These are phyloP conservation scores for Helotiales sp. DNA, from an alignment of 2,329 filamentous ascomycete species.

Conservation along the genomic window DNA sequence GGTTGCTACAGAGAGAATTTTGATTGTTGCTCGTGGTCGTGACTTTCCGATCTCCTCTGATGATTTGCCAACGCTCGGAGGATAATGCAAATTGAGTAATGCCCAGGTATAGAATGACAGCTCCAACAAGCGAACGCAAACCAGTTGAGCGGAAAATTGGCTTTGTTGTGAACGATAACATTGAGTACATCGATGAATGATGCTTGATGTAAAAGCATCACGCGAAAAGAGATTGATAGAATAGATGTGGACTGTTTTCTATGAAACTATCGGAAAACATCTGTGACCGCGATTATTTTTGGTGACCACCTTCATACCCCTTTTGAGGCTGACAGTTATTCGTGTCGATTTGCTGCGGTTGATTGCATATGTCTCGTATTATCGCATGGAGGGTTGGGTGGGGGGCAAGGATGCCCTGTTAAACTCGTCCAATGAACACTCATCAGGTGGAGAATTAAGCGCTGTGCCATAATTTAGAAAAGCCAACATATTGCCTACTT, in stretches of 20 bases:
- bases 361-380: too few species aligned
- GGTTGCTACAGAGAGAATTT: neutral
- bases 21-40: neutral
- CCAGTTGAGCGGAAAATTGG: neutral
- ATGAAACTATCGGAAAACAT: neutral
- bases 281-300: neutral
- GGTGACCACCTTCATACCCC: neutral
- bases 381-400: neutral
- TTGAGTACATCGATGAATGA: neutral
- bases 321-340: neutral
- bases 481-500: neutral
- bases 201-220: neutral
- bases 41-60: neutral
- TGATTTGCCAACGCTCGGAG: neutral
- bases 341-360: neutral
- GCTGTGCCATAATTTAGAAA: neutral
- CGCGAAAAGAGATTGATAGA: neutral
- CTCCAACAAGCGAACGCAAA: neutral
- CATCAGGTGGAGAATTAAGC: neutral
- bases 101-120: neutral
- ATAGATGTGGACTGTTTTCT: neutral
- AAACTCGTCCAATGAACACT: neutral
- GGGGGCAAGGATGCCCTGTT: neutral
- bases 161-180: constrained; percentile 4
- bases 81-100: neutral